Percentiles rank a stretch among this genome's conserved stretches.
Conservation (phyloP, 306 rosid genomes). For the Cicer cuneatum region DNA sequence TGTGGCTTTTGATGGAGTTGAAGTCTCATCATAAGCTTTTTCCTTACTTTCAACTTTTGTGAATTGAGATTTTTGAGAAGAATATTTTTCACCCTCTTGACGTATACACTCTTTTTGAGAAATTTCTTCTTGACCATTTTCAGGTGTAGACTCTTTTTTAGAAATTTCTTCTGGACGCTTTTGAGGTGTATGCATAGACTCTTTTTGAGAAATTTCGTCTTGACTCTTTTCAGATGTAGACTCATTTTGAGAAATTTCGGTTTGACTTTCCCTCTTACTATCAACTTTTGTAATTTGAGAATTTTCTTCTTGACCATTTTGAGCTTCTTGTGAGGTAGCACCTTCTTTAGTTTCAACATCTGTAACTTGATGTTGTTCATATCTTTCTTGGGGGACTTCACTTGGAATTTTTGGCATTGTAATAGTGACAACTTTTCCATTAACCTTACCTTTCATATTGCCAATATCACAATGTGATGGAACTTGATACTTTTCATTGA, state of each 20-base stretch:
- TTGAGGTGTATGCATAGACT: neutral
- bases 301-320: neutral
- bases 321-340: neutral
- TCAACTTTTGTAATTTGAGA: neutral
- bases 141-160: neutral
- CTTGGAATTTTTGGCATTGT: conserved; percentile 42
- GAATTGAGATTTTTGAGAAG: neutral
- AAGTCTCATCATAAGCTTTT: neutral
- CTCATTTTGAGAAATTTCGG: conserved; percentile 2
- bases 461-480: conserved; percentile 43
- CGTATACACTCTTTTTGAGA: neutral
- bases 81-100: conserved; percentile 26
- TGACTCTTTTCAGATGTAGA: conserved; percentile 25
- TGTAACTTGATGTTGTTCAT: conserved; percentile 20
- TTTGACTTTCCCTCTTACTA: neutral
- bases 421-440: conserved; percentile 41
- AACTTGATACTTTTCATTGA: conserved; percentile 40
- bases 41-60: conserved; percentile 12
- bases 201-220: conserved; percentile 18
- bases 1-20: conserved; percentile 18
- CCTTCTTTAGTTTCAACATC: neutral
- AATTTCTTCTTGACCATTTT: neutral
- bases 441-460: conserved; percentile 36
- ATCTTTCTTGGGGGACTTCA: too few relatives aligned
- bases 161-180: neutral